Base-by-base conservation (phyloP, 1,284 basidiomycete species). In the Cyathus olla region DNA sequence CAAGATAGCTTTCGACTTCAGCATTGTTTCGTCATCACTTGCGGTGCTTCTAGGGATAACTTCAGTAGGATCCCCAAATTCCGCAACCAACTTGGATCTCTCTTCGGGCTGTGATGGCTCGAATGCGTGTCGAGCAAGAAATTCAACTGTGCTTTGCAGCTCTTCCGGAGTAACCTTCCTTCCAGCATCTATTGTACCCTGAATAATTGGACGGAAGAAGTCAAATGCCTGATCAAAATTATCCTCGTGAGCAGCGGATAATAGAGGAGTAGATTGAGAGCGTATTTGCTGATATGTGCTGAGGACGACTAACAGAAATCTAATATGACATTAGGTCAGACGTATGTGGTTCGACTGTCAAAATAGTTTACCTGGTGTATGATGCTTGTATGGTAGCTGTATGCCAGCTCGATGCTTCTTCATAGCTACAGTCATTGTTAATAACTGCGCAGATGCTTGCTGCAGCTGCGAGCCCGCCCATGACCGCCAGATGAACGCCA, bases 281-380 rank as follows among this genome's bases (percentile, higher is more conserved):
- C 86, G 84, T 54, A 92, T 90, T 70, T 92, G 90, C 73, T 90
- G 90, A 75, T 92, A 92, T 66, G 89, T 89, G 63, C 89, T 89
- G 27, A 91, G 75, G n/a, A 92, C 90, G n/a, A 92, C 90, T 22
- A 92, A 81, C 65, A 90, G 83, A 69, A 92, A 92, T 61, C 89
- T 91, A 60, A 4, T 53, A 24, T 44, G 22, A 53, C 13, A 56
- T n/a, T 57, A 24, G 51, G 64, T n/a, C n/a, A n/a, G n/a, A n/a
- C n/a, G 42, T 71, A 56, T 44, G 35, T 40, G 21, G 40, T 50
- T n/a, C 10, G 62, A 55, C 6, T 35, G 31, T 8, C 13, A 8
- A 13, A 35, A 35, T 35, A 8, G 13, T 8, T 35, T 35, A 13
- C 31, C 13, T 8, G 6, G 13, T 35, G 13, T 35, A 6, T 13